These are phyloP conservation scores for Colletotrichum limetticola DNA, from an alignment of 2,329 filamentous ascomycete genomes.

Conservation along the genomic window DNA sequence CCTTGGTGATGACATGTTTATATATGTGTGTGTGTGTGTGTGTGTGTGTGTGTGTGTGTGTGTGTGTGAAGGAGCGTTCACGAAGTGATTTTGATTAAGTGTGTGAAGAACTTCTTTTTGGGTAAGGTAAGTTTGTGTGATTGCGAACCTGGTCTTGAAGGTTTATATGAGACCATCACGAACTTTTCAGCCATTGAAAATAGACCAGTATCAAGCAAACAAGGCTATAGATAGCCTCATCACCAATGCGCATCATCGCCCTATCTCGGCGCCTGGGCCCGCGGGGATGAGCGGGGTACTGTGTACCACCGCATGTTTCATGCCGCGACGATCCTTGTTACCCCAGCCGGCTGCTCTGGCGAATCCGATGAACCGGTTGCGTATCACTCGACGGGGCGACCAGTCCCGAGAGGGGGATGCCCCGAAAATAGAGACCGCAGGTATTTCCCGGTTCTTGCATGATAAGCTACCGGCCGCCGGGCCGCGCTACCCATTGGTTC, in stretches of 20 bases:
- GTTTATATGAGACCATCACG: neutral
- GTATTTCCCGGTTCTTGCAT: neutral
- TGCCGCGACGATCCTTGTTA: neutral
- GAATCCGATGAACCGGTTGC: conserved; percentile 4
- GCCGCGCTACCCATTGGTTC: neutral
- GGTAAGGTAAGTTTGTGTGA: neutral
- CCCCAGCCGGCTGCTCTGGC: conserved; percentile 2
- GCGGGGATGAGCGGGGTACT: conserved; percentile 5
- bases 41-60: neutral
- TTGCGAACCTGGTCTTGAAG: neutral
- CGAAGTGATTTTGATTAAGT: neutral
- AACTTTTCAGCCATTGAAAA: neutral
- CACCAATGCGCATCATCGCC: neutral
- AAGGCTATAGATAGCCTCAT: neutral
- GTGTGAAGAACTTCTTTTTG: neutral
- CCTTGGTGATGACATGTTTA: conserved; percentile 6
- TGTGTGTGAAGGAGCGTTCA: neutral
- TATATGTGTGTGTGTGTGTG: neutral
- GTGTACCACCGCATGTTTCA: neutral
- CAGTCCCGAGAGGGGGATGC: neutral
- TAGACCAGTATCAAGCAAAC: neutral
- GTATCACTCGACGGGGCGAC: neutral
- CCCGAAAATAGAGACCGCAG: neutral
- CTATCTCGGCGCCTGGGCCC: conserved; percentile 12
- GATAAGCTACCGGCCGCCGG: conserved; percentile 1